Conservation (phyloP, 805 yeast species). For the Naumovozyma castellii region DNA sequence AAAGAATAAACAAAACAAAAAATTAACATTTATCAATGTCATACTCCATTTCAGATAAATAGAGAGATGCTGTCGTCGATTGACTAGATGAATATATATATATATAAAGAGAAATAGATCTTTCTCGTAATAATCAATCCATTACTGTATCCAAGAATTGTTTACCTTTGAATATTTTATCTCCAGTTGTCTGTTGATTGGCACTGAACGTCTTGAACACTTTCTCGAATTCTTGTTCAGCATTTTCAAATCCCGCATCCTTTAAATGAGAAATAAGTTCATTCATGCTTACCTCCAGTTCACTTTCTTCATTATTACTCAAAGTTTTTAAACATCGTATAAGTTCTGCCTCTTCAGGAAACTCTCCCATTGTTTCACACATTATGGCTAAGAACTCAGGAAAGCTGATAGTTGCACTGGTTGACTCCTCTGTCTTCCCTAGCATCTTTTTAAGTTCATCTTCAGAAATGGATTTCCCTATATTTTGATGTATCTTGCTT, state of each 20-base stretch:
- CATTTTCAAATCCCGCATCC: constrained; percentile 33
- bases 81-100: too few relatives aligned
- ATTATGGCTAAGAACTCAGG: constrained; percentile 57
- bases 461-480: constrained; percentile 40
- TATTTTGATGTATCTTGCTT: constrained; percentile 39
- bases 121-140: too few relatives aligned
- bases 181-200: constrained; percentile 47
- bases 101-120: too few relatives aligned
- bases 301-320: constrained; percentile 13
- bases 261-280: constrained; percentile 43
- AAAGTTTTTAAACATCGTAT: constrained; percentile 52
- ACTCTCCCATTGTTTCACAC: constrained; percentile 43
- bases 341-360: constrained; percentile 46
- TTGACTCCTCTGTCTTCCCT: neutral
- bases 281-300: constrained; percentile 38
- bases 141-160: constrained; percentile 49
- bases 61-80: too few relatives aligned
- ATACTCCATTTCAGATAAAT: too few relatives aligned
- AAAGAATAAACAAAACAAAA: neutral
- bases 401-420: constrained; percentile 39
- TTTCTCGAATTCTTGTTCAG: constrained; percentile 37
- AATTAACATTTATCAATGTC: too few relatives aligned
- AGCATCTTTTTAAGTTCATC: constrained; percentile 45
- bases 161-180: constrained; percentile 47
- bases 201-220: constrained; percentile 48